Evolutionary conservation across 2,329 filamentous ascomycete species (phyloP), one percentile per base, ranked within the genome.

Genomic region (Hymenoscyphus fructigenus): DNA sequence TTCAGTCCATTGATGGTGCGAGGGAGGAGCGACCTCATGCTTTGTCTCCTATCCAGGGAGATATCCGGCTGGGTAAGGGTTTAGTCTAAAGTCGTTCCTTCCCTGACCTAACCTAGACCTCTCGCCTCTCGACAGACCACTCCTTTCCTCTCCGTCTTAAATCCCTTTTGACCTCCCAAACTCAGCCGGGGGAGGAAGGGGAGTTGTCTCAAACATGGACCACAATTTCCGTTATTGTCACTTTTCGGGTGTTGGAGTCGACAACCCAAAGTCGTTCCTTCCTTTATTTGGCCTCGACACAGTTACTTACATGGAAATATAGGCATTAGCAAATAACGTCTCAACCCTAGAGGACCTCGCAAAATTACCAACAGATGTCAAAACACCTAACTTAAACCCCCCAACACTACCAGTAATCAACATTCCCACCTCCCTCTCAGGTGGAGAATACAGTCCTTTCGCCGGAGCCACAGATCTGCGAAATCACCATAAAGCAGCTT

Each of bases 401-500:
- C 67, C 66, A 36, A 57, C 63, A 1, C 68, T 78, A 6, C 77
- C 77, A 3, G 67, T 78, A 23, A 77, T 81, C 61, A 75, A 75
- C 32, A 77, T 81, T 34, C 78, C 79, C 7, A 80, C 79, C 7
- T 76, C 75, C 1, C 70, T 81, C 4, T 79, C 78, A 0, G 79
- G 78, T 1, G 79, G 76, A 9, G 79, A 81, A 67, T 82, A 78
- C 66, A 76, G 74, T 2, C 64, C 72, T 1, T 71, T 76, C 23
- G 79, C 76, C 2, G 80, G 80, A 1, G 78, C 75, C 7, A 81
- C 80, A 0, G 72, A 80, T 32, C 69, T 59, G 1, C 14, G 65
- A 10, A 71, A 55, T 2, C 44, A 68, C 44, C 68, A 71, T 44
- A 74, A 74, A 57, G 64, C 57, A 5, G 5, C n/a, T 3, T 74